phyloP scores from a whole-genome alignment of 1,284 basidiomycete genomes.

The Austroboletus niveus region DNA sequence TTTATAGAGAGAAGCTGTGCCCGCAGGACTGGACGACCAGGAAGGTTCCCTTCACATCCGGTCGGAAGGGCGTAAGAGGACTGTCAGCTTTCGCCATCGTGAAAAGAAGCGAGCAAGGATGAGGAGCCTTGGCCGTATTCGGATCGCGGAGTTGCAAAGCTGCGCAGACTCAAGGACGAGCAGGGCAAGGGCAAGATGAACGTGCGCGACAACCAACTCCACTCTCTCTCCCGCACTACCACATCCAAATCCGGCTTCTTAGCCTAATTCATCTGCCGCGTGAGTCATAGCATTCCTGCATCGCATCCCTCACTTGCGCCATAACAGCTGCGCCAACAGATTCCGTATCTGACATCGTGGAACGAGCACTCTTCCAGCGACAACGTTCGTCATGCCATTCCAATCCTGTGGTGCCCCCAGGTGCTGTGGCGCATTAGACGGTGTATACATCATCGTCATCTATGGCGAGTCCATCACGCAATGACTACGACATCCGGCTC shows the following conservation, averaged over 20 bases:
- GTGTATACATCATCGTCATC: neutral
- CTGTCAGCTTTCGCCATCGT: conserved; percentile 21
- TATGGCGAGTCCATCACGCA: conserved; percentile 6
- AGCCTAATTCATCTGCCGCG: no score
- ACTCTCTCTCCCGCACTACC: no score
- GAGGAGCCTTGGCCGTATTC: conserved; percentile 25
- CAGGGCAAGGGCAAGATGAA: no score
- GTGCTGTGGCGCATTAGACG: neutral
- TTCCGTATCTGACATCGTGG: no score
- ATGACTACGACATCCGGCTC: conserved; percentile 23
- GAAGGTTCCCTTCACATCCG: conserved; percentile 21
- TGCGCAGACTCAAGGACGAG: neutral
- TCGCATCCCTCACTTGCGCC: no score
- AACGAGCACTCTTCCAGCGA: no score
- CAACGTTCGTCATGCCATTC: no score
- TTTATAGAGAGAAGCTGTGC: conserved; percentile 22
- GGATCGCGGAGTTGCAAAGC: conserved; percentile 32
- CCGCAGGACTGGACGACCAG: conserved; percentile 16
- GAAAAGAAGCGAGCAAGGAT: conserved; percentile 23
- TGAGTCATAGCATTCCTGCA: no score
- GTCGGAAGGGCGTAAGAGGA: conserved; percentile 24
- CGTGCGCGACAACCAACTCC: no score
- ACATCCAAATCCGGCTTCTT: no score
- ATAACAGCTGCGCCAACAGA: no score
- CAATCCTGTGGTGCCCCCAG: neutral